Conservation (phyloP, 345 rosid genomes). For the Physaria fendleri region DNA sequence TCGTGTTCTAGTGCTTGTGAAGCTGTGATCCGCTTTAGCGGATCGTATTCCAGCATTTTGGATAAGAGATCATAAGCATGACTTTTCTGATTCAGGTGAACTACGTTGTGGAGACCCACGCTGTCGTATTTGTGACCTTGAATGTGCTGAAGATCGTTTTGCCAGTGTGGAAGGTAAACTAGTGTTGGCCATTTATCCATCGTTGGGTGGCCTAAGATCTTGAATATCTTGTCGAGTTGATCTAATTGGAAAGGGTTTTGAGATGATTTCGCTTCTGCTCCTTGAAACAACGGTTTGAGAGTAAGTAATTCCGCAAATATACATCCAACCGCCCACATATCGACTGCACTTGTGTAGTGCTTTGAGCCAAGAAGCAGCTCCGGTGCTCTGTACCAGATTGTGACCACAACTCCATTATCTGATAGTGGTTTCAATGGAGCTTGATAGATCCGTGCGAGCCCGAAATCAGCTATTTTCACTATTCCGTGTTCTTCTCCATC, state of each 20-base stretch:
- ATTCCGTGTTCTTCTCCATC: conserved; percentile 97
- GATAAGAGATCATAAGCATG: conserved; percentile 75
- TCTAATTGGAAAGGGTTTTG: conserved; percentile 90
- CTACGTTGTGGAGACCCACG: conserved; percentile 58
- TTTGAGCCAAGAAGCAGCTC: conserved; percentile 97
- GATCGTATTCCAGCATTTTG: conserved; percentile 95
- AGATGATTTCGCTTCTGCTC: conserved; percentile 80
- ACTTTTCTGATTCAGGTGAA: conserved; percentile 59
- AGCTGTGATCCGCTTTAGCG: conserved; percentile 85
- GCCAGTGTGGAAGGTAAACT: conserved; percentile 87
- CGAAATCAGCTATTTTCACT: conserved; percentile 95
- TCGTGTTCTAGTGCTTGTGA: conserved; percentile 96
- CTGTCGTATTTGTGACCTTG: conserved; percentile 79
- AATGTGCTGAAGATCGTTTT: conserved; percentile 59
- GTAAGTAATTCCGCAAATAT: conserved; percentile 95
- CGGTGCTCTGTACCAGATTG: conserved; percentile 99
- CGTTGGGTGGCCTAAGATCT: conserved; percentile 94
- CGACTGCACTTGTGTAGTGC: conserved; percentile 96
- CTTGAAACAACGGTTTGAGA: conserved; percentile 94
- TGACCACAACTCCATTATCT: conserved; percentile 96
- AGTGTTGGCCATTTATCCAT: conserved; percentile 92
- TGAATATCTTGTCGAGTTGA: conserved; percentile 98
- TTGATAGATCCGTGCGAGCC: conserved; percentile 93
- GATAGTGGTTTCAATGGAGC: conserved; percentile 78
- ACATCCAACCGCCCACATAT: conserved; percentile 99